These are phyloP conservation scores for Eimeria tenella DNA, from an alignment of 169 alveolate species.

Conservation along the genomic window DNA sequence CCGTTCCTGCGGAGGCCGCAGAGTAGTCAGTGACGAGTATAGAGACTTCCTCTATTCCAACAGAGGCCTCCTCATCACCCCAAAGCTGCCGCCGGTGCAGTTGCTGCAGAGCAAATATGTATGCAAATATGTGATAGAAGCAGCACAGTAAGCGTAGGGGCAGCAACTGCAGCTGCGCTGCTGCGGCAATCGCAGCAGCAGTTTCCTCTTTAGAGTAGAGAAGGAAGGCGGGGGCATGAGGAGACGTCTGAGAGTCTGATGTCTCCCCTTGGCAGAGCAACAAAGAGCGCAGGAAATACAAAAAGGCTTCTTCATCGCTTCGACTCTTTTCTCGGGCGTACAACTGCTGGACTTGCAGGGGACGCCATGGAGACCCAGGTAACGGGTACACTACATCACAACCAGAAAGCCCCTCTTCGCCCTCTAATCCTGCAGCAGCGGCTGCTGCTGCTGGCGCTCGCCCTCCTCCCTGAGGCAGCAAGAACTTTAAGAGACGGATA, in stretches of 20 bases:
- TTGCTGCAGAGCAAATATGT: constrained; percentile 66
- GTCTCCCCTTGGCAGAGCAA: constrained; percentile 45
- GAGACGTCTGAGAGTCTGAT: neutral
- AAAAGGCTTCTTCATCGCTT: constrained; percentile 52
- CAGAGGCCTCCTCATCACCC: constrained; percentile 73
- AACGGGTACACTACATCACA: neutral
- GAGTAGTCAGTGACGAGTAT: constrained; percentile 52
- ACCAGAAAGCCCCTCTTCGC: neutral
- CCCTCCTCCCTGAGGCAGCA: constrained; percentile 15
- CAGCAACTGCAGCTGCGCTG: constrained; percentile 73
- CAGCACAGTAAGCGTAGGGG: constrained; percentile 72
- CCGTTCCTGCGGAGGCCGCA: constrained; percentile 42
- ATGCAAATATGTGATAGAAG: constrained; percentile 74
- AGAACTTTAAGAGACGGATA: constrained; percentile 59
- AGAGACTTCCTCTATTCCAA: constrained; percentile 58
- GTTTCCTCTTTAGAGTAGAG: constrained; percentile 55
- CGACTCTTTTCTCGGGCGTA: constrained; percentile 54
- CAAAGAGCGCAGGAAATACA: constrained; percentile 32
- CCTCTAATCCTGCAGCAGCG: neutral
- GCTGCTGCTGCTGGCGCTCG: constrained; percentile 27
- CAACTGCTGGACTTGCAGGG: constrained; percentile 52
- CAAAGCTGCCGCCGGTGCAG: constrained; percentile 72
- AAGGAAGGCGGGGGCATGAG: constrained; percentile 60
- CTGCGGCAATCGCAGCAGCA: constrained; percentile 65
- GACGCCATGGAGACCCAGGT: constrained; percentile 15